These are phyloP conservation scores for Torulaspora globosa DNA, from an alignment of 1,139 yeast species.

Conservation along the genomic window DNA sequence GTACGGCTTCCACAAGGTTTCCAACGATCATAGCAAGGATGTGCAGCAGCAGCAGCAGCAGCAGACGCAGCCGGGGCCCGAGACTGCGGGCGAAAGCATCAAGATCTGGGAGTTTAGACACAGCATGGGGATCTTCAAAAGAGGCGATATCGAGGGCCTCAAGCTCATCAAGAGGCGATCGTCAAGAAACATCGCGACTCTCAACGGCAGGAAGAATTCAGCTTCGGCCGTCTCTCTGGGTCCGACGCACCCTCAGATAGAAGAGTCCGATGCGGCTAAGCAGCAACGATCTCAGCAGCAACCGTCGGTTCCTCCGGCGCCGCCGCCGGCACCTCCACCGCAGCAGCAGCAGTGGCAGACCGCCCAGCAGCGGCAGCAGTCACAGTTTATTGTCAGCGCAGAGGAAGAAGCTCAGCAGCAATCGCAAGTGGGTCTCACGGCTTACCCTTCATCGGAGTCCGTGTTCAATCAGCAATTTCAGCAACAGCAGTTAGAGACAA, in stretches of 20 bases:
- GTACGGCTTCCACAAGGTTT: conserved; percentile 68
- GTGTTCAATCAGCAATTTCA: conserved; percentile 9
- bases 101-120: conserved; percentile 68
- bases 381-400: conserved; percentile 10
- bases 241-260: conserved; percentile 6
- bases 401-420: conserved; percentile 9
- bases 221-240: conserved; percentile 2
- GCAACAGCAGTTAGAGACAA: conserved; percentile 10
- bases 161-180: conserved; percentile 61
- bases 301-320: conserved; percentile 10
- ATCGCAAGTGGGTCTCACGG: conserved; percentile 8
- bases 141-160: conserved; percentile 58
- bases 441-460: conserved; percentile 13
- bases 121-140: conserved; percentile 58
- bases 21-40: conserved; percentile 37
- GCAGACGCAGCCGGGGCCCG: conserved; percentile 8
- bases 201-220: conserved; percentile 16
- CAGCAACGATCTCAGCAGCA: conserved; percentile 10
- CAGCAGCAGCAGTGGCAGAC: conserved; percentile 13
- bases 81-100: conserved; percentile 21
- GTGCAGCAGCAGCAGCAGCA: conserved; percentile 9
- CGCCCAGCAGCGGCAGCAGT: conserved; percentile 4
- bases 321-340: conserved; percentile 4
- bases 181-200: conserved; percentile 45
- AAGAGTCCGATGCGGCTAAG: conserved; percentile 17